phyloP scores from a whole-genome alignment of 2,329 filamentous ascomycete species.

The Coniochaeta prunicola region DNA sequence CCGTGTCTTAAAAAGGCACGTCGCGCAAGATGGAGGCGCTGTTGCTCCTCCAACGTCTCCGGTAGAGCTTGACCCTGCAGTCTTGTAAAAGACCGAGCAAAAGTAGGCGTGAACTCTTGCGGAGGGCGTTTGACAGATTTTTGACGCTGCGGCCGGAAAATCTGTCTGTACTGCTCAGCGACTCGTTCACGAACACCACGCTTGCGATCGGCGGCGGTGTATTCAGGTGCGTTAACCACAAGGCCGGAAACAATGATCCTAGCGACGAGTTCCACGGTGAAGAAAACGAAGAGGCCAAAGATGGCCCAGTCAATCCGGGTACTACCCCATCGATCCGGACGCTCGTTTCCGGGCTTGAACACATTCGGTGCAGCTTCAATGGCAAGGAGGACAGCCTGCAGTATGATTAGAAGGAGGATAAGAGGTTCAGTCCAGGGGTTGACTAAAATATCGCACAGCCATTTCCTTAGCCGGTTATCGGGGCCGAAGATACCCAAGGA shows the following conservation, averaged over 20 bases:
- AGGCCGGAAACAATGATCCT: conserved; percentile 91
- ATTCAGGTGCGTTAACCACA: conserved; percentile 81
- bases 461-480: conserved; percentile 64
- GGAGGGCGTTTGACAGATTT: conserved; percentile 52
- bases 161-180: conserved; percentile 64
- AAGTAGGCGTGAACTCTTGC: conserved; percentile 50
- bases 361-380: conserved; percentile 73
- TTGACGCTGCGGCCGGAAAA: conserved; percentile 78
- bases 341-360: conserved; percentile 51
- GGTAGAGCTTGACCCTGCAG: conserved; percentile 55
- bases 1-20: conserved; percentile 90
- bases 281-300: conserved; percentile 77
- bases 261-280: conserved; percentile 76
- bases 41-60: conserved; percentile 66
- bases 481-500: conserved; percentile 79
- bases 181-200: conserved; percentile 68
- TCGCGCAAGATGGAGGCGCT: conserved; percentile 77
- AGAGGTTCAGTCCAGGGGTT: conserved; percentile 81
- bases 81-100: conserved; percentile 72
- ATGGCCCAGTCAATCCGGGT: conserved; percentile 71
- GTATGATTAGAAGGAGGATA: conserved; percentile 78
- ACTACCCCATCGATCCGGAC: conserved; percentile 59
- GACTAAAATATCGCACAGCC: conserved; percentile 76
- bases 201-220: conserved; percentile 80
- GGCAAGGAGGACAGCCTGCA: conserved; percentile 82